These are phyloP conservation scores for Speleostelium caveatum DNA, from an alignment of 78 protist species.

Conservation along the genomic window DNA sequence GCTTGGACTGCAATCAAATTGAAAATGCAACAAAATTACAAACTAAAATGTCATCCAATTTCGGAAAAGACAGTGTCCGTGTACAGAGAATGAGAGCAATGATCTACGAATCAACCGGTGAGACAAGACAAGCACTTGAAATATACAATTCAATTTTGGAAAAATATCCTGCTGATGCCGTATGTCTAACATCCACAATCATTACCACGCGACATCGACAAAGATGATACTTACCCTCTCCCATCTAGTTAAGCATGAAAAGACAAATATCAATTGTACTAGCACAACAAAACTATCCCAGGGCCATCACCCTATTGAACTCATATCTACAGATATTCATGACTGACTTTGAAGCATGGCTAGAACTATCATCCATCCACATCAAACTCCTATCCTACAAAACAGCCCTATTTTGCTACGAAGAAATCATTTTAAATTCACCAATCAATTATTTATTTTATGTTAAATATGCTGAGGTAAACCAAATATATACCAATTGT, in stretches of 20 bases:
- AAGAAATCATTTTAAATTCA: conserved; percentile 47
- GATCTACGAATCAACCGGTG: background rate
- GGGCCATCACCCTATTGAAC: conserved; percentile 36
- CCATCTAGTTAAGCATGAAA: conserved; percentile 38
- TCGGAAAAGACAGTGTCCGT: conserved; percentile 46
- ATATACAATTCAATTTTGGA: conserved; percentile 23
- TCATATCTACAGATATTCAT: conserved; percentile 48
- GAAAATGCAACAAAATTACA: conserved; percentile 9
- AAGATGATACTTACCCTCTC: background rate
- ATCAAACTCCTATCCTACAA: conserved; percentile 2
- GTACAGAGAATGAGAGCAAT: conserved; percentile 35
- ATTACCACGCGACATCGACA: background rate
- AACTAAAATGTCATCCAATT: background rate
- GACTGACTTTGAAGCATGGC: conserved; percentile 71
- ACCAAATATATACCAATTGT: background rate
- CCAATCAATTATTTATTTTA: conserved; percentile 54
- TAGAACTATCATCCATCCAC: conserved; percentile 47
- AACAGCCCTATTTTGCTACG: conserved; percentile 48
- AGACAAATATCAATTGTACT: conserved; percentile 55
- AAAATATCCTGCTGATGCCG: conserved; percentile 62
- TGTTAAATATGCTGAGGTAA: conserved; percentile 73
- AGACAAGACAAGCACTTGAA: background rate
- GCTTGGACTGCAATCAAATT: conserved; percentile 20
- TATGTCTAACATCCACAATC: background rate
- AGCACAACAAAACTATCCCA: conserved; percentile 17